A percentile compares a stretch with the other conserved stretches of the same genome.
Evolutionary conservation across 768 basidiomycete species (phyloP).

Genomic region (Dictyophora rubrovolvata): DNA sequence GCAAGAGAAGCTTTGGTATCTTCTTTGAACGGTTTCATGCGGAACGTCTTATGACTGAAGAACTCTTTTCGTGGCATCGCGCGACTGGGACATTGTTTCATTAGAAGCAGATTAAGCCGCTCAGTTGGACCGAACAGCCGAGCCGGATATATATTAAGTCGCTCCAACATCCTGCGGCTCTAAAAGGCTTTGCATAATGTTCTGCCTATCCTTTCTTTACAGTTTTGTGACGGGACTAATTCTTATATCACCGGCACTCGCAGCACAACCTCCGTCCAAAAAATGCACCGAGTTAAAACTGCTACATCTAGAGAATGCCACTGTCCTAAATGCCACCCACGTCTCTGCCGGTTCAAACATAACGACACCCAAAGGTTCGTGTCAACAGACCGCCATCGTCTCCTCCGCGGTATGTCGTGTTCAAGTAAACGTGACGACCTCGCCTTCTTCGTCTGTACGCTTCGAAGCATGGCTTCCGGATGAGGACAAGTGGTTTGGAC

Average conservation of each 20-base stretch:
- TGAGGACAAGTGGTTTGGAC: constrained; percentile 17
- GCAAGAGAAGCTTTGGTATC: too few species aligned
- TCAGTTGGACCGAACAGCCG: too few species aligned
- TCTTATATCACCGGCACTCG: background rate
- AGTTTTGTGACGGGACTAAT: too few species aligned
- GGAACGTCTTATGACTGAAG: too few species aligned
- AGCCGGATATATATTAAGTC: too few species aligned
- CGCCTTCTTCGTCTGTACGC: constrained; percentile 9
- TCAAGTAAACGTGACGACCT: constrained; percentile 17
- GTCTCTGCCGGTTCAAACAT: background rate
- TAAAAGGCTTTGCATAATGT: too few species aligned
- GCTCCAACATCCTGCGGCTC: too few species aligned
- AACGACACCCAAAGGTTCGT: background rate
- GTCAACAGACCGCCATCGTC: background rate
- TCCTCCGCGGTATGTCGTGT: constrained; percentile 18
- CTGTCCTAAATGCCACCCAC: background rate
- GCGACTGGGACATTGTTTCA: too few species aligned
- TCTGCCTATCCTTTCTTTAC: too few species aligned
- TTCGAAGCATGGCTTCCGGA: constrained; percentile 22
- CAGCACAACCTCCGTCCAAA: background rate
- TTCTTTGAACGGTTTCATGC: too few species aligned
- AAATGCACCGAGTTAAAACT: background rate
- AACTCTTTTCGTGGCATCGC: too few species aligned
- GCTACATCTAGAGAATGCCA: background rate
- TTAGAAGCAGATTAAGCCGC: too few species aligned